Evolutionary conservation across 1,139 yeast species (phyloP), one percentile per base, ranked within the genome.

Genomic region (Candida gigantensis): DNA sequence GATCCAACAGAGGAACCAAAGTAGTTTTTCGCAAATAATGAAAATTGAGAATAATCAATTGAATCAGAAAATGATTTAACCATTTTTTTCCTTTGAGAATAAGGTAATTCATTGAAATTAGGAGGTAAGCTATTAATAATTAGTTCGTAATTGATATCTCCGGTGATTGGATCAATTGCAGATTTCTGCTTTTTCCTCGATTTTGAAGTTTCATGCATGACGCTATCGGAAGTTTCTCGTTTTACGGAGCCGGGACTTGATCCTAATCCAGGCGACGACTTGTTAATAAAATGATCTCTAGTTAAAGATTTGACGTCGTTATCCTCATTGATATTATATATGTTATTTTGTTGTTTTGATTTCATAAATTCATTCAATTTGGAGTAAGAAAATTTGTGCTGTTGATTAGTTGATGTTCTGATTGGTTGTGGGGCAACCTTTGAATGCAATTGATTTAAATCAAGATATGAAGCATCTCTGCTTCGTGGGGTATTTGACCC

Each of bases 71-170:
- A 58, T 9, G 80, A 77, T 37, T 69, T 63, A 5, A 84, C 69
- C 21, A 79, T 49, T 48, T 72, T 78, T 43, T 78, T 77, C 30
- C 94, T 63, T 50, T 81, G 86, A 4, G 86, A 79, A 52, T 83
- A 84, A 0, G 90, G 87, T 41, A 82, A 62, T 11, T 77, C 78
- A 34, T 72, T 66, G 52, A 81, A 84, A 50, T 82, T 74, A 1
- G 71, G 62, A 0, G 94, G 92, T 26, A 81, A 58, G 40, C 72
- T 65, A 40, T 60, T 63, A 13, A 71, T 47, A 18, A 72, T 59
- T 30, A 55, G 44, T 41, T 68, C 74, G 48, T 65, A 69, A 42
- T 63, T 60, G 17, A 61, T 45, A 21, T 59, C 69, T 10, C 62
- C 68, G 5, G 58, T 56, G 11, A 42, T 51, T 17, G 60, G 58